phyloP scores from a whole-genome alignment of 2,329 filamentous ascomycete genomes.

The Rosellinia necatrix region DNA sequence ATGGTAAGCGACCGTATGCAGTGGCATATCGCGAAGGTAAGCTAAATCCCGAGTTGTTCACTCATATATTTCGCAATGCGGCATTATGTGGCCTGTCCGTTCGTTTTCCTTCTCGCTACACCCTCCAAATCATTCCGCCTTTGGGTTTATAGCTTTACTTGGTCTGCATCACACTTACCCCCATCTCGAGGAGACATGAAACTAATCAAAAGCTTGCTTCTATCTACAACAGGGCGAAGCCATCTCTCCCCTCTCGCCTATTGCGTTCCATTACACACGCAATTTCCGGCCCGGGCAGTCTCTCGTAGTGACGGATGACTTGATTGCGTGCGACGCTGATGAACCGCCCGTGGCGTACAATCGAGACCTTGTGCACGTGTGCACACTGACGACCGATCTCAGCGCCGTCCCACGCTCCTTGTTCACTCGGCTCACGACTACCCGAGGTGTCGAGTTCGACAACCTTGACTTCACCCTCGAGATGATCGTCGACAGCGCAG shows the following conservation, averaged over 20 bases:
- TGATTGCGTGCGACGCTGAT: conserved; percentile 76
- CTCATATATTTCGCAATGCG: not conserved
- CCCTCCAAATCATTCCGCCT: too few relatives aligned
- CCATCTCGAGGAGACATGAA: too few relatives aligned
- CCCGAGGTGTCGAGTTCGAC: conserved; percentile 78
- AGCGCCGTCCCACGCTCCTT: conserved; percentile 73
- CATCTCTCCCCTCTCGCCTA: conserved; percentile 72
- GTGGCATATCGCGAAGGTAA: conserved; percentile 80
- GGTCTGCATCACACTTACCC: too few relatives aligned
- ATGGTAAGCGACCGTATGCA: conserved; percentile 85
- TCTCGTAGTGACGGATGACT: conserved; percentile 76
- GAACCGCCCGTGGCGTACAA: conserved; percentile 64
- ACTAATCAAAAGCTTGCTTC: not conserved
- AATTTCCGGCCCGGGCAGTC: conserved; percentile 82
- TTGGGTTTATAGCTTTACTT: too few relatives aligned
- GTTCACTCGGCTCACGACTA: conserved; percentile 78
- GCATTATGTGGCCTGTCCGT: conserved; percentile 11
- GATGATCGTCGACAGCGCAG: conserved; percentile 81
- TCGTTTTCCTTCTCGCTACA: too few relatives aligned
- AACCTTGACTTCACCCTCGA: conserved; percentile 82
- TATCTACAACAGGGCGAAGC: conserved; percentile 64
- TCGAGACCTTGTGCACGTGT: conserved; percentile 70
- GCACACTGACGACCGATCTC: conserved; percentile 79
- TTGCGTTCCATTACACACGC: conserved; percentile 83
- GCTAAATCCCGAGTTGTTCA: conserved; percentile 29